These are phyloP conservation scores for Candida pini DNA, from an alignment of 805 yeast genomes.

Conservation along the genomic window DNA sequence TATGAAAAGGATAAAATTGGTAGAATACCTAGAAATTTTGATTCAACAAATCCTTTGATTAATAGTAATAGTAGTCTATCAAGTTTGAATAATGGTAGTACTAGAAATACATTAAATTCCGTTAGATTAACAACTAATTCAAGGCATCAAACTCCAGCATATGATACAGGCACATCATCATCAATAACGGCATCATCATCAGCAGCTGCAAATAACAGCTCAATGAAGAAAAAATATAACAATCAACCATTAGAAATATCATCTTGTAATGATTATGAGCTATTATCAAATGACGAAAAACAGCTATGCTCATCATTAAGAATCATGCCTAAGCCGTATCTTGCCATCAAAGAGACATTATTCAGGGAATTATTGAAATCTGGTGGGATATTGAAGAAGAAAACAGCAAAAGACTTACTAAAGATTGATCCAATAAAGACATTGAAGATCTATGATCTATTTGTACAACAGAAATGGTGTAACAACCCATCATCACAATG, in stretches of 20 bases:
- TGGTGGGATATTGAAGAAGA: slow-evolving; percentile 78
- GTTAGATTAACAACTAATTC: slow-evolving; percentile 25
- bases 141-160: slow-evolving; percentile 24
- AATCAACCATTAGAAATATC: slow-evolving; percentile 59
- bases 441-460: slow-evolving; percentile 85
- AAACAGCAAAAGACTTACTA: slow-evolving; percentile 76
- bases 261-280: slow-evolving; percentile 74
- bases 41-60: slow-evolving; percentile 42
- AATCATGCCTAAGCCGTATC: slow-evolving; percentile 86
- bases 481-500: no score
- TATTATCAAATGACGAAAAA: slow-evolving; percentile 85
- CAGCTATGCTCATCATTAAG: slow-evolving; percentile 76
- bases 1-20: slow-evolving; percentile 84
- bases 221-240: slow-evolving; percentile 37
- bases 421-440: slow-evolving; percentile 86
- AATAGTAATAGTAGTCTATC: slow-evolving; percentile 31
- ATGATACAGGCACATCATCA: slow-evolving; percentile 5
- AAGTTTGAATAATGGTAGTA: no score
- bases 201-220: slow-evolving; percentile 3
- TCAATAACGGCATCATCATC: neutral
- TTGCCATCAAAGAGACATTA: slow-evolving; percentile 84
- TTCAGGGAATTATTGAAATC: slow-evolving; percentile 82
- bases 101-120: slow-evolving; percentile 27
- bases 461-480: slow-evolving; percentile 89
- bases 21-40: slow-evolving; percentile 36